Conservation (phyloP, 2,329 filamentous ascomycete species). For the Alternaria infectoria region DNA sequence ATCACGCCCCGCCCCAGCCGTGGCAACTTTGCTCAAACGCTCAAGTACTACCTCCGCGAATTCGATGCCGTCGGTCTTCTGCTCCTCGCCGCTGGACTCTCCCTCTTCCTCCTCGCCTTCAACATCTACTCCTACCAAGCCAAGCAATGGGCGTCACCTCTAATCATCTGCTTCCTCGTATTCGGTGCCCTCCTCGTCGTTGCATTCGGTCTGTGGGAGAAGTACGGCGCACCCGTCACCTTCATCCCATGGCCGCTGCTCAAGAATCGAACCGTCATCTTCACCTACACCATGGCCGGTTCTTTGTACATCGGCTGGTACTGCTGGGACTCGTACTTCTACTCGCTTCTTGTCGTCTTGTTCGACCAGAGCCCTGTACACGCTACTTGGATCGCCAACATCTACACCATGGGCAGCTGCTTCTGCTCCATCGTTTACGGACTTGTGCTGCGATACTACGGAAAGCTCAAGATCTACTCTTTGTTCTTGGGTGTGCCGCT, state of each 20-base stretch:
- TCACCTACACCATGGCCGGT: constrained; percentile 59
- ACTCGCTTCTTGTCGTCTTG: constrained; percentile 50
- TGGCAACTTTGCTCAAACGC: constrained; percentile 55
- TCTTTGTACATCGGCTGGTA: constrained; percentile 43
- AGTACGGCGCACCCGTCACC: constrained; percentile 47
- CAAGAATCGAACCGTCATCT: constrained; percentile 59
- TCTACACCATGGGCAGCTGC: constrained; percentile 49
- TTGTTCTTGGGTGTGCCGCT: constrained; percentile 41
- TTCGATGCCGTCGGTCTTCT: constrained; percentile 70
- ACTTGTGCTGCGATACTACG: constrained; percentile 35
- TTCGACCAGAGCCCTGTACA: constrained; percentile 41
- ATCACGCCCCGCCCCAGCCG: constrained; percentile 54
- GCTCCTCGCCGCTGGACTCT: constrained; percentile 65
- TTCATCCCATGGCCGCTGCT: constrained; percentile 58
- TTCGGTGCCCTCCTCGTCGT: constrained; percentile 46
- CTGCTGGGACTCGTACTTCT: constrained; percentile 52
- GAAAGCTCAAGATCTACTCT: constrained; percentile 39
- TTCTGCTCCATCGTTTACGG: constrained; percentile 40
- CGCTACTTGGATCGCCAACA: constrained; percentile 50
- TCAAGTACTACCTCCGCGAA: constrained; percentile 64
- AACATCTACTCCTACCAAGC: constrained; percentile 56
- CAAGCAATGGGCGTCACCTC: constrained; percentile 42
- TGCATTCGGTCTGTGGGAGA: constrained; percentile 51
- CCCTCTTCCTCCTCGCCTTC: constrained; percentile 72
- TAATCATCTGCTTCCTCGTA: constrained; percentile 53